These are phyloP conservation scores for Salvia rosmarinus DNA, from an alignment of 257 asterid species.

Conservation along the genomic window DNA sequence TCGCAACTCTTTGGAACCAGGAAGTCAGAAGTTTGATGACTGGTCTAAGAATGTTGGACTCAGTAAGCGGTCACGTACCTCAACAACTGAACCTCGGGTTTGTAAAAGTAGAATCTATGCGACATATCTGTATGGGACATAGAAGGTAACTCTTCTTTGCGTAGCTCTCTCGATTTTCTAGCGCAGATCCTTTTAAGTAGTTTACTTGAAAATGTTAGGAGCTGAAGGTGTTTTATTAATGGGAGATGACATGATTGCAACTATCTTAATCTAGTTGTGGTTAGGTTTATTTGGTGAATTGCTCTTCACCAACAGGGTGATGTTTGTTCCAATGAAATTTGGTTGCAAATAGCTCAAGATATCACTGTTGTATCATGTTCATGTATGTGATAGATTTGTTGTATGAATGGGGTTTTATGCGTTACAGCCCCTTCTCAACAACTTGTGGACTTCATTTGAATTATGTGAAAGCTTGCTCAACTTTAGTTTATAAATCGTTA, in stretches of 20 bases:
- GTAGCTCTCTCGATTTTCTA: conserved; percentile 28
- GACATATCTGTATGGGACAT: not conserved
- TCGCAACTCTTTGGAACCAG: conserved; percentile 65
- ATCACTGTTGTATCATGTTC: conserved; percentile 6
- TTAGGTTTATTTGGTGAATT: conserved; percentile 14
- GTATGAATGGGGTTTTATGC: conserved; percentile 10
- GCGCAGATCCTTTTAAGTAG: conserved; percentile 7
- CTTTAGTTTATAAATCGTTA: too few relatives aligned
- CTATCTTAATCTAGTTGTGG: not conserved
- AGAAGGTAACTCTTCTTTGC: conserved; percentile 4
- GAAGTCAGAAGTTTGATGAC: conserved; percentile 70
- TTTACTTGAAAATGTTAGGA: conserved; percentile 17
- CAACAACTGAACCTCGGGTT: conserved; percentile 90
- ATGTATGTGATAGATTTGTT: not conserved
- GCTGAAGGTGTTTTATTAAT: conserved; percentile 11
- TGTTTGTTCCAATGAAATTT: conserved; percentile 7
- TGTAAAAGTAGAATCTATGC: conserved; percentile 38
- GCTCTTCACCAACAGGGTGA: not conserved
- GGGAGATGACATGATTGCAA: not conserved
- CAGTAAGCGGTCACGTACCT: conserved; percentile 87
- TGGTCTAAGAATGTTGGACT: conserved; percentile 75
- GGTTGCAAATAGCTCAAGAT: conserved; percentile 5
- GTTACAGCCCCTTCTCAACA: not conserved
- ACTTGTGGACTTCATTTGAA: not conserved
- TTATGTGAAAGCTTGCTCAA: not conserved